Conservation (phyloP, 2,329 filamentous ascomycete species). For the Ophiognomonia clavigignenti-juglandacearum region DNA sequence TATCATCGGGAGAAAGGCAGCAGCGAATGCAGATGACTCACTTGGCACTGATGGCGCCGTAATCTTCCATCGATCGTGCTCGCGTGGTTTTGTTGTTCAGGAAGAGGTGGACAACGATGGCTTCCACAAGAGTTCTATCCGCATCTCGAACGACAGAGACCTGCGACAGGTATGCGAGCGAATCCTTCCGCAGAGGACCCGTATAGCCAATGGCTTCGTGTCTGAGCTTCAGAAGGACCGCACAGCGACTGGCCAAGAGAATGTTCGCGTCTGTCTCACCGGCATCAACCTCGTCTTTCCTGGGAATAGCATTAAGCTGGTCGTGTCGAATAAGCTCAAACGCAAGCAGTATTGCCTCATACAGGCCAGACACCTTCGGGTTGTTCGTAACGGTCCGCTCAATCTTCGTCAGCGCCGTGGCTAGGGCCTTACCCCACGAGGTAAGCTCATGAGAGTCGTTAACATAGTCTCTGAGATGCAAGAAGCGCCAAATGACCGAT, state of each 20-base stretch:
- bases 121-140: slow-evolving; percentile 79
- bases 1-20: too few species aligned
- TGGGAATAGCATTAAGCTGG: slow-evolving; percentile 66
- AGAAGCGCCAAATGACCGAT: slow-evolving; percentile 80
- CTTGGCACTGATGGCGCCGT: slow-evolving; percentile 66
- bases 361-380: slow-evolving; percentile 45
- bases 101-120: slow-evolving; percentile 74
- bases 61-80: slow-evolving; percentile 51
- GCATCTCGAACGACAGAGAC: slow-evolving; percentile 73
- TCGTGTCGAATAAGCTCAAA: slow-evolving; percentile 80
- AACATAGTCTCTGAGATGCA: slow-evolving; percentile 84
- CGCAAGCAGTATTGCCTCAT: slow-evolving; percentile 76
- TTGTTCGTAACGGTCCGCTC: slow-evolving; percentile 46
- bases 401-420: slow-evolving; percentile 60
- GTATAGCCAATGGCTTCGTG: slow-evolving; percentile 89
- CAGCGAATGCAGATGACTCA: slow-evolving; percentile 35
- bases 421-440: slow-evolving; percentile 75
- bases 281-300: slow-evolving; percentile 46
- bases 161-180: slow-evolving; percentile 81
- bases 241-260: slow-evolving; percentile 79
- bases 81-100: slow-evolving; percentile 75
- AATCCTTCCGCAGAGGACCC: slow-evolving; percentile 84
- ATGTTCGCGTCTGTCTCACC: slow-evolving; percentile 75
- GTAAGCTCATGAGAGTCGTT: slow-evolving; percentile 76
- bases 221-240: slow-evolving; percentile 74